Base-by-base conservation (phyloP, 495 filamentous ascomycete species). In the Trichoderma gamsii region DNA sequence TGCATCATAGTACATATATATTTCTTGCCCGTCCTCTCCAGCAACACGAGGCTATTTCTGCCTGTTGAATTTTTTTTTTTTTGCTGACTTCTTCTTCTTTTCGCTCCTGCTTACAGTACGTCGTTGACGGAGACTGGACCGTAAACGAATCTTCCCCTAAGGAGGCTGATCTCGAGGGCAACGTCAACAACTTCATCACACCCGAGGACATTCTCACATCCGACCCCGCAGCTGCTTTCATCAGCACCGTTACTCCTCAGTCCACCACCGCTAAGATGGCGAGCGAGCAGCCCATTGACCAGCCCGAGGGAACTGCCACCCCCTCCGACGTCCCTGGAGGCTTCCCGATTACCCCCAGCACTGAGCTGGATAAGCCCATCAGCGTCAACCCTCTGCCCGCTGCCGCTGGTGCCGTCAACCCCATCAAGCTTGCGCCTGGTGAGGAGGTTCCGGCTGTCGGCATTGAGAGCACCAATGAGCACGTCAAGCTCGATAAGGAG, bases 61-160 rank as follows among this genome's bases (percentile, higher is more conserved):
- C 12, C 13, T 61, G 9, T 32, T 0, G 2, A 21, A 59, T 25
- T 21, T 9, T 25, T 59, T 61, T 25, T 21, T 9, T 25, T 59
- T 61, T 64, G 46, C 64, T 64, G 41, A 66, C 65, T 23, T 32
- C 23, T 67, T 35, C 21, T 15, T 43, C 21, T 38, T 16, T 51
- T 13, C 11, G 23, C 29, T 25, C 68, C 68, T 23, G 8, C 25
- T 12, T 72, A 66, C 75, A 97, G 92, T 98, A 96, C 79, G 90
- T 98, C 71, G 94, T 96, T 61, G 93, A 99, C 85, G 88, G 87
- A 56, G 84, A 80, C 69, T 99, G 95, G 95, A 87, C 84, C 27
- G 90, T 87, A 70, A 90, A 97, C 75, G 87, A 86, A 72, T 84
- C 86, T 65, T 88, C 86, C 27, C 90, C 90, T 35, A 86, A 90